Evolutionary conservation across 176 grass and related monocot genomes (phyloP), one percentile per base, ranked within the genome.

Genomic region (Ensete glaucum): DNA sequence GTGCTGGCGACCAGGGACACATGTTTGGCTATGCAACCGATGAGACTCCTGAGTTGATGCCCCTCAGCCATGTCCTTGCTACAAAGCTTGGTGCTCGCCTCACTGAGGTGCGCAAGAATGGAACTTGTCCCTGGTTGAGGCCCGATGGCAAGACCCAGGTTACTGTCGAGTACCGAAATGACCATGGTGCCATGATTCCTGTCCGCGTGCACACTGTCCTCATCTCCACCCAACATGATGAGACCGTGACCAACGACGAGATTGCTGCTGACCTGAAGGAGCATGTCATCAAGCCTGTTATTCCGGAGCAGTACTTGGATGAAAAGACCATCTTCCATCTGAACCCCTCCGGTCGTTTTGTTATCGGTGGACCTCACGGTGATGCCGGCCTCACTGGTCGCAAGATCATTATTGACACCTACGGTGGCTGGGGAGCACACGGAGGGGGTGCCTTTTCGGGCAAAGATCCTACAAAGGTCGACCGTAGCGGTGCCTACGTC

Each of bases 61-160:
- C 63, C 63, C 63, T 65, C 63, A 65, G 63, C 63, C 63, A 65
- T 65, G 63, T 65, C 63, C 63, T 65, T 12, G 63, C 63, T 25
- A 65, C 63, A 1, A 22, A 65, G 24, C 25, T 65, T n/a, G 63
- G 63, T 29, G 22, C 63, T 25, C 63, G 22, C 63, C 63, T 65
- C 22, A 65, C 63, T 29, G 63, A 65, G 63, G 63, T 65, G 1
- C 63, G 63, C 63, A 65, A 65, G 63, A 65, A 65, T 25, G 63
- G 63, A 13, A 65, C 63, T 65, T 65, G 63, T 25, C 21, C 63
- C 12, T 65, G 63, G 63, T 22, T 65, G 23, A 65, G 63, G 11
- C 63, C 63, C 22, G 63, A 65, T 65, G 63, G 63, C 25, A 65
- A 65, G 63, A 65, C 63, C 21, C 63, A 65, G 13, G 63, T 65